Evolutionary conservation across 768 basidiomycete species (phyloP).

Genomic region (Mycena polygramma): DNA sequence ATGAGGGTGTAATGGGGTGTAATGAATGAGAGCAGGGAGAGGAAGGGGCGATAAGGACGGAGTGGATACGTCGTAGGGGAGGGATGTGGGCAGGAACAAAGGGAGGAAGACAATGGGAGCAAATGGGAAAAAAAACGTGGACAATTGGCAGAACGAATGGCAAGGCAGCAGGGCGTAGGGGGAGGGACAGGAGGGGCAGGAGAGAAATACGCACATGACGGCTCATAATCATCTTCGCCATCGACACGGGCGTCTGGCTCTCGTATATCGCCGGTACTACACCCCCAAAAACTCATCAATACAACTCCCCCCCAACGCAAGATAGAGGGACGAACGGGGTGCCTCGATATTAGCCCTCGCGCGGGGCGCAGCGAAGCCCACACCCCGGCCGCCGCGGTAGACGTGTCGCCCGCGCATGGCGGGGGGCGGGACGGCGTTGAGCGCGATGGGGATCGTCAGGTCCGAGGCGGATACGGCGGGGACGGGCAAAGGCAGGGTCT

Average conservation of each 20-base stretch:
- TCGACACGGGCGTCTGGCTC: conserved; percentile 25
- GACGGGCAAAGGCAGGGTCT: not conserved
- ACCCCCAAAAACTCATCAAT: not conserved
- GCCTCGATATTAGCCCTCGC: not conserved
- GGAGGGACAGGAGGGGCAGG: not conserved
- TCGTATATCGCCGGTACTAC: conserved; percentile 22
- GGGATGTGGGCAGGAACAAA: no score
- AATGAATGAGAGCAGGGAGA: no score
- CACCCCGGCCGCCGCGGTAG: not conserved
- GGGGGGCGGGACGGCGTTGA: not conserved
- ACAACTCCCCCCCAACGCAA: not conserved
- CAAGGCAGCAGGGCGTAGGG: no score
- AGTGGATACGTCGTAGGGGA: no score
- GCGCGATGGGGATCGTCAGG: not conserved
- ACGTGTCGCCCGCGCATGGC: not conserved
- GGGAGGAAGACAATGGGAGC: no score
- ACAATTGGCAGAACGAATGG: no score
- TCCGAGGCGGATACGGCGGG: not conserved
- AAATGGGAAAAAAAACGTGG: no score
- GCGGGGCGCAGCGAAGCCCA: not conserved
- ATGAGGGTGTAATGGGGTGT: no score
- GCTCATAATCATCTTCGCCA: conserved; percentile 32
- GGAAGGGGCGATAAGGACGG: no score
- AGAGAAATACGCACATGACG: conserved; percentile 26
- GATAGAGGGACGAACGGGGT: not conserved